Conservation (phyloP, 2,329 filamentous ascomycete genomes). For the Scleromitrula shiraiana region DNA sequence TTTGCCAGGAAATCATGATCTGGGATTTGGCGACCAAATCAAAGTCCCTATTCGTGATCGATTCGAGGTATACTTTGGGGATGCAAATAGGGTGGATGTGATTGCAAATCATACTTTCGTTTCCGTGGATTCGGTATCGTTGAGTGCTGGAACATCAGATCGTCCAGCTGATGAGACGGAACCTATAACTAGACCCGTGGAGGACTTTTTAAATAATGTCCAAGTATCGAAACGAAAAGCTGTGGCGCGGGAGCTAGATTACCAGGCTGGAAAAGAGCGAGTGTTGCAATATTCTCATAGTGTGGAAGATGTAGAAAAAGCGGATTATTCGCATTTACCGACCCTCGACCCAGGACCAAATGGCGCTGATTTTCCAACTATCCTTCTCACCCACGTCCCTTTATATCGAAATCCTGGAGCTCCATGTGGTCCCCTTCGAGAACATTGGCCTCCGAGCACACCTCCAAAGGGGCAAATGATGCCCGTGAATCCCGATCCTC, state of each 20-base stretch:
- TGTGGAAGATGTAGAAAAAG: slow-evolving; percentile 43
- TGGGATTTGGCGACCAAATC: slow-evolving; percentile 83
- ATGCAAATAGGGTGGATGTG: slow-evolving; percentile 83
- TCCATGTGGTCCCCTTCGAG: slow-evolving; percentile 78
- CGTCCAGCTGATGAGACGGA: slow-evolving; percentile 34
- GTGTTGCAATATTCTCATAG: slow-evolving; percentile 49
- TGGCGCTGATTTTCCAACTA: slow-evolving; percentile 64
- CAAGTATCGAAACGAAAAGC: slow-evolving; percentile 58
- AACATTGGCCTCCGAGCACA: slow-evolving; percentile 68
- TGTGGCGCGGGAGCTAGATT: slow-evolving; percentile 59
- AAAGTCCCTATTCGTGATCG: slow-evolving; percentile 72
- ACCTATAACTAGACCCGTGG: slow-evolving; percentile 67
- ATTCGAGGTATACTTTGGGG: slow-evolving; percentile 83
- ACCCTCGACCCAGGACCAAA: slow-evolving; percentile 37
- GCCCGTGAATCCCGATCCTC: slow-evolving; percentile 52
- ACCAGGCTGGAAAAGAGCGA: slow-evolving; percentile 50
- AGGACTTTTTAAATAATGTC: slow-evolving; percentile 66
- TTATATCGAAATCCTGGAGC: slow-evolving; percentile 75
- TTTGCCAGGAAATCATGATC: slow-evolving; percentile 88
- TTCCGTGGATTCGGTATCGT: slow-evolving; percentile 78
- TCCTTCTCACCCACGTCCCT: slow-evolving; percentile 86
- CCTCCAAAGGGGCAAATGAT: slow-evolving; percentile 49
- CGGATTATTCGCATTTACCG: slow-evolving; percentile 32
- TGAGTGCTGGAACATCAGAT: slow-evolving; percentile 61
- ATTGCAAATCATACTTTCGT: slow-evolving; percentile 95